Conservation (phyloP, 495 filamentous ascomycete species). For the Neurospora tetrasperma region DNA sequence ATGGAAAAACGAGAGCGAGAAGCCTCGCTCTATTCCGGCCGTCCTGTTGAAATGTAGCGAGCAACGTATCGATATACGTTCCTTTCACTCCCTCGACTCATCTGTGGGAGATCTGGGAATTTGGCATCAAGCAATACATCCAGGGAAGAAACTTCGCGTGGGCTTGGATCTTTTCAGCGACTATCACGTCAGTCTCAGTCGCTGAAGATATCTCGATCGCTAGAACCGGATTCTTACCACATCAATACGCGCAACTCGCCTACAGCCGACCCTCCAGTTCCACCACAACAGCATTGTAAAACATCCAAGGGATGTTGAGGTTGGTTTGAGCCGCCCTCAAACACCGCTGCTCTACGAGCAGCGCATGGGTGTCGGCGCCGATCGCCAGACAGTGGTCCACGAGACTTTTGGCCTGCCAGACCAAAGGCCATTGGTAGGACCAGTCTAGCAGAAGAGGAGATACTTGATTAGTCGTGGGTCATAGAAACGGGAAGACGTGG, state of each 20-base stretch:
- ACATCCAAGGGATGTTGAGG: neutral
- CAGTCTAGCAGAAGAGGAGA: neutral
- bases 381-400: neutral
- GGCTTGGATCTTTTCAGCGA: neutral
- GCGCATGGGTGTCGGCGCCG: neutral
- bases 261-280: neutral
- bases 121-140: neutral
- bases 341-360: neutral
- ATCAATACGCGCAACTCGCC: neutral
- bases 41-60: neutral
- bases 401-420: neutral
- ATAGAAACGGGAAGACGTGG: neutral
- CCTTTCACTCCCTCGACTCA: neutral
- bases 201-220: neutral
- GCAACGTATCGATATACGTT: neutral
- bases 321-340: neutral
- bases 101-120: neutral
- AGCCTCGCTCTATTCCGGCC: neutral
- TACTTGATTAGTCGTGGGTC: neutral
- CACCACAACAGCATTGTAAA: neutral
- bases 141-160: neutral
- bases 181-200: neutral
- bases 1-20: neutral
- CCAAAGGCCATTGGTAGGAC: neutral
- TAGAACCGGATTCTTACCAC: neutral